Conservation (phyloP, 176 grass and related monocot species). For the Neostapfia colusana region DNA sequence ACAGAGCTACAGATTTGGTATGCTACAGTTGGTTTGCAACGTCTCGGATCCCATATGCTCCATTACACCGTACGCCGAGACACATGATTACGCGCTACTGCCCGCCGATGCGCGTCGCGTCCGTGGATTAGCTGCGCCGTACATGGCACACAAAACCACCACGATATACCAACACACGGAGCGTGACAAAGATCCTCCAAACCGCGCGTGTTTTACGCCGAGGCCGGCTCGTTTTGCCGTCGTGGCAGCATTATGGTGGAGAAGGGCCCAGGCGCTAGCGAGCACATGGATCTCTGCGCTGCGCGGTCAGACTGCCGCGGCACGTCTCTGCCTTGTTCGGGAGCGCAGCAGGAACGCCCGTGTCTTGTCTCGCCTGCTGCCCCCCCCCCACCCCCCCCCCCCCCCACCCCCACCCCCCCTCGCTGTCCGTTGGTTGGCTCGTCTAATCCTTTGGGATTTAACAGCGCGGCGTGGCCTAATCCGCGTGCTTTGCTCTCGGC, state of each 20-base stretch:
- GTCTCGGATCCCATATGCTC: slow-evolving; percentile 26
- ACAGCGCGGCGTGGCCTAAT: slow-evolving; percentile 11
- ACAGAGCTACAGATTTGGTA: slow-evolving; percentile 39
- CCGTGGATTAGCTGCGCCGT: not conserved
- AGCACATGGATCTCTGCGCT: slow-evolving; percentile 18
- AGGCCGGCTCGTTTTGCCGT: slow-evolving; percentile 18
- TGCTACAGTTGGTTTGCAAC: not conserved
- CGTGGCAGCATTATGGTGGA: not conserved
- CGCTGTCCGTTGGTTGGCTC: slow-evolving; percentile 22
- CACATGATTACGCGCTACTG: slow-evolving; percentile 31
- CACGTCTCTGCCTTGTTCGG: slow-evolving; percentile 41
- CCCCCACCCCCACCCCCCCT: too few relatives aligned
- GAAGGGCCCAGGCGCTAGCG: not conserved
- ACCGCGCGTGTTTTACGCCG: not conserved
- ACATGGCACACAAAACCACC: not conserved
- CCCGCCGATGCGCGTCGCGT: slow-evolving; percentile 18
- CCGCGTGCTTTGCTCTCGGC: slow-evolving; percentile 17
- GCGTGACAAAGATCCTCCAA: slow-evolving; percentile 15
- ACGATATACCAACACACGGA: not conserved
- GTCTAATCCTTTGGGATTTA: slow-evolving; percentile 16
- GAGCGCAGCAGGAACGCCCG: slow-evolving; percentile 28
- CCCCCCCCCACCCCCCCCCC: too few relatives aligned
- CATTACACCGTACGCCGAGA: slow-evolving; percentile 11
- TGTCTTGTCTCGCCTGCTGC: slow-evolving; percentile 45
- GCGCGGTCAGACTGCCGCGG: slow-evolving; percentile 18